phyloP scores from a whole-genome alignment of 1,284 basidiomycete genomes.

The Cryptococcus sp. region DNA sequence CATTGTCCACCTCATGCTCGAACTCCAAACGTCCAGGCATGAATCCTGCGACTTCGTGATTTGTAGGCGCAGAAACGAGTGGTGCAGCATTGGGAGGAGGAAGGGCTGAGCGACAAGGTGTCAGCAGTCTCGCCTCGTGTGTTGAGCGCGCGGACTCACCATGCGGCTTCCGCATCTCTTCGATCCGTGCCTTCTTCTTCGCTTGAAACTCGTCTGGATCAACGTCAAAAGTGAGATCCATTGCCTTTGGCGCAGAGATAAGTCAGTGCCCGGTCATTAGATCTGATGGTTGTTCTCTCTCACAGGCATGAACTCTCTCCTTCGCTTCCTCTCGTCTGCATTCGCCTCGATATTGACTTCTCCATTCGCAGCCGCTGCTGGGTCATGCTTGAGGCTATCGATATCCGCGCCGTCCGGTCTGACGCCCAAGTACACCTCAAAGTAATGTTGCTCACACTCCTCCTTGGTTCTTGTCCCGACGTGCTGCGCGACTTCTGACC shows the following conservation, averaged over 20 bases:
- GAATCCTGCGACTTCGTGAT: constrained; percentile 91
- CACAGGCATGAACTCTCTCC: constrained; percentile 63
- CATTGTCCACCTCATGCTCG: constrained; percentile 94
- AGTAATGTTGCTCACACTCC: constrained; percentile 91
- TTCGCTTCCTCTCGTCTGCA: constrained; percentile 18
- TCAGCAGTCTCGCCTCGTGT: neutral
- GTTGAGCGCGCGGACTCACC: constrained; percentile 38
- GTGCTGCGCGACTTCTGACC: constrained; percentile 95
- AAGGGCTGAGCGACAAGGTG: constrained; percentile 35
- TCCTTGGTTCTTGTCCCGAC: constrained; percentile 93
- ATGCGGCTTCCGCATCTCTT: constrained; percentile 58
- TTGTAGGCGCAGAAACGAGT: constrained; percentile 88
- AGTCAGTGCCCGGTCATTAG: neutral
- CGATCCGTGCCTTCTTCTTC: constrained; percentile 81
- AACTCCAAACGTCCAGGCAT: constrained; percentile 97
- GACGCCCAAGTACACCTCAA: constrained; percentile 69
- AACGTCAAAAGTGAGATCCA: constrained; percentile 70
- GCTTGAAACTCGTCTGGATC: constrained; percentile 81
- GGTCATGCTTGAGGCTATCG: constrained; percentile 12
- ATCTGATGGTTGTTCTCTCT: constrained; percentile 52
- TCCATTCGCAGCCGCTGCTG: constrained; percentile 10
- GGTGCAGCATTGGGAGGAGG: constrained; percentile 60
- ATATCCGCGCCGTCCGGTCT: constrained; percentile 24
- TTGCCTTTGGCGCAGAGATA: constrained; percentile 55
- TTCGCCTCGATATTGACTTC: constrained; percentile 16